phyloP scores from a whole-genome alignment of 1,284 basidiomycete genomes.

The Apiotrichum siamense region DNA sequence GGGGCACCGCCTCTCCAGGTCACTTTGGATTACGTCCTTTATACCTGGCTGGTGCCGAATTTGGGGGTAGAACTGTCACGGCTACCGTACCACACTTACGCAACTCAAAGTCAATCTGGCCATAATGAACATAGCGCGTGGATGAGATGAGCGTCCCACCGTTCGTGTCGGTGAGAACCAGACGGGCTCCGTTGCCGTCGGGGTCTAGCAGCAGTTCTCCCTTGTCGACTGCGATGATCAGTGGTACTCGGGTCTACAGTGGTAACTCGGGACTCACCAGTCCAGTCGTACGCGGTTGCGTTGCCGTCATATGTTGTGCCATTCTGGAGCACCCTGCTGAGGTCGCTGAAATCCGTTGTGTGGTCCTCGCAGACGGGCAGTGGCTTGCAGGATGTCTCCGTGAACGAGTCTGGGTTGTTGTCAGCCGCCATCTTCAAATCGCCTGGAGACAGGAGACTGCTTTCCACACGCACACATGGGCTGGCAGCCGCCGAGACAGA shows the following conservation, averaged over 20 bases:
- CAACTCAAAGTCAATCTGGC: slow-evolving; percentile 64
- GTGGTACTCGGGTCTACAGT: neutral
- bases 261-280: slow-evolving; percentile 23
- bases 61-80: no score
- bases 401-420: slow-evolving; percentile 50
- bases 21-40: no score
- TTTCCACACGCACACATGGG: slow-evolving; percentile 54
- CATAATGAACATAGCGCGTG: slow-evolving; percentile 75
- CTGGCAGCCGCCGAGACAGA: slow-evolving; percentile 75
- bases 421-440: no score
- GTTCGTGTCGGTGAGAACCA: slow-evolving; percentile 53
- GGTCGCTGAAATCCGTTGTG: slow-evolving; percentile 62
- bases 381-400: slow-evolving; percentile 61
- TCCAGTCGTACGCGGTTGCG: slow-evolving; percentile 55
- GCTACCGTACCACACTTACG: slow-evolving; percentile 18
- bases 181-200: slow-evolving; percentile 53
- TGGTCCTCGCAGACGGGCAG: slow-evolving; percentile 62
- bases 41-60: no score
- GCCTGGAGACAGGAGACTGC: no score
- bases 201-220: slow-evolving; percentile 59
- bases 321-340: slow-evolving; percentile 57
- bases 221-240: slow-evolving; percentile 55
- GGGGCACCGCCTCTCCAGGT: no score
- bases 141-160: slow-evolving; percentile 68
- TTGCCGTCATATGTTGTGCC: slow-evolving; percentile 65